Evolutionary conservation across 805 yeast genomes (phyloP).

Genomic region (Ogataea methanolica): DNA sequence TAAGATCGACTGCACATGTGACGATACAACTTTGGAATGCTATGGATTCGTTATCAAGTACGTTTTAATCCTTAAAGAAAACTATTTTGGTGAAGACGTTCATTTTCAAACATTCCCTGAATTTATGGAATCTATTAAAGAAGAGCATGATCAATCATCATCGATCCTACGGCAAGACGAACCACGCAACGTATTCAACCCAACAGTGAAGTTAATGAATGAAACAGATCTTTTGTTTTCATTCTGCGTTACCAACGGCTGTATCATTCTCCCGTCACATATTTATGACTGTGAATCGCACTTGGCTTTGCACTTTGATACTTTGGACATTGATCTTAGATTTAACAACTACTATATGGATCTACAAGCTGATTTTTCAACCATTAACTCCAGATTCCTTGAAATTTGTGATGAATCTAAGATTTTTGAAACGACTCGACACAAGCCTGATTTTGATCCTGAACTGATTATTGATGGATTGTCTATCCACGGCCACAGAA

Average conservation of each 20-base stretch:
- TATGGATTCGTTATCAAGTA: slow-evolving; percentile 79
- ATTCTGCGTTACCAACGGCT: slow-evolving; percentile 66
- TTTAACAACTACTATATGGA: slow-evolving; percentile 94
- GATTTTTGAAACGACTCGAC: slow-evolving; percentile 24
- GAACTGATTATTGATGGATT: slow-evolving; percentile 56
- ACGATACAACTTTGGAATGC: slow-evolving; percentile 60
- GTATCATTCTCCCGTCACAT: slow-evolving; percentile 66
- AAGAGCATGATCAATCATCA: background rate
- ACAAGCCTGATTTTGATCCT: slow-evolving; percentile 24
- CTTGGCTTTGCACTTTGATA: slow-evolving; percentile 57
- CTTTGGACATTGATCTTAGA: slow-evolving; percentile 73
- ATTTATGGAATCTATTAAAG: slow-evolving; percentile 38
- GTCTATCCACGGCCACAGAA: slow-evolving; percentile 77
- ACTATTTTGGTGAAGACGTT: slow-evolving; percentile 84
- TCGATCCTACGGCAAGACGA: background rate
- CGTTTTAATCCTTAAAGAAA: slow-evolving; percentile 71
- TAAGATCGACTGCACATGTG: slow-evolving; percentile 59
- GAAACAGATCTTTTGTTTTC: slow-evolving; percentile 76
- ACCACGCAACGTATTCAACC: slow-evolving; percentile 10
- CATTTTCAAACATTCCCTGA: slow-evolving; percentile 87
- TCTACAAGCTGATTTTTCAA: slow-evolving; percentile 67
- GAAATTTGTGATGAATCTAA: slow-evolving; percentile 21
- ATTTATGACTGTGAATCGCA: slow-evolving; percentile 59
- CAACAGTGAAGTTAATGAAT: slow-evolving; percentile 45
- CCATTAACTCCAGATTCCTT: slow-evolving; percentile 37